Base-by-base conservation (phyloP, 768 basidiomycete species). In the Saitozyma sp. region DNA sequence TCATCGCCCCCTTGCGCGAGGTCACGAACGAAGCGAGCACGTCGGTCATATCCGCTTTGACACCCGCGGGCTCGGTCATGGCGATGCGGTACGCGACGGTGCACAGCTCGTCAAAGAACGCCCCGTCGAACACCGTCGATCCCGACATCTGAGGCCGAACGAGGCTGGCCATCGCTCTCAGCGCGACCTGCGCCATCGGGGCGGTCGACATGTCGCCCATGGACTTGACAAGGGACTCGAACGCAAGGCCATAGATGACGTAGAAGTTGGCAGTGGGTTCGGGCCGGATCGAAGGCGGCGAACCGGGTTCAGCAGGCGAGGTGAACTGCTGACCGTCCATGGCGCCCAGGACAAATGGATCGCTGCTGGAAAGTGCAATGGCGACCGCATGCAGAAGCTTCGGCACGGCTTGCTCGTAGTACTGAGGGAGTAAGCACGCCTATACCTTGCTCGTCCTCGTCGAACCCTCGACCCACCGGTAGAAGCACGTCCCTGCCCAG, bases 171-270 rank as follows among this genome's bases (percentile, higher is more conserved):
- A 97, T 82, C 0, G 91, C 87, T 72, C 87, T 86, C 10, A 96
- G 83, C 4, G 87, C 84, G 8, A 90, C 86, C 1, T 86, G 77
- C 9, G 74, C 72, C 50, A 66, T 61, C 2, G 66, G 46, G 6
- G 67, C 20, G 1, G 63, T 61, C 10, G 67, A 43, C 0, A 63
- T 29, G 52, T 78, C 75, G 9, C 77, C 78, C 29, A 76, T 63
- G 14, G 76, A 64, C 40, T 74, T 76, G 51, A 78, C 69, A 8
- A 97, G 81, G 0, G 90, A 87, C 75, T 98, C 95, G 68, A 89
- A 99, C 0, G 95, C 87, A n/a, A 98, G 85, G 10, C 95, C 94
- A 74, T 95, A 97, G 6, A 96, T 75, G 10, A 91, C 84, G 80
- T 88, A 92, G 81, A 97, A 99, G 79, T 91, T 87, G 10, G 86